Evolutionary conservation across 2,329 filamentous ascomycete species (phyloP).

Genomic region (Stagonosporopsis vannaccii): DNA sequence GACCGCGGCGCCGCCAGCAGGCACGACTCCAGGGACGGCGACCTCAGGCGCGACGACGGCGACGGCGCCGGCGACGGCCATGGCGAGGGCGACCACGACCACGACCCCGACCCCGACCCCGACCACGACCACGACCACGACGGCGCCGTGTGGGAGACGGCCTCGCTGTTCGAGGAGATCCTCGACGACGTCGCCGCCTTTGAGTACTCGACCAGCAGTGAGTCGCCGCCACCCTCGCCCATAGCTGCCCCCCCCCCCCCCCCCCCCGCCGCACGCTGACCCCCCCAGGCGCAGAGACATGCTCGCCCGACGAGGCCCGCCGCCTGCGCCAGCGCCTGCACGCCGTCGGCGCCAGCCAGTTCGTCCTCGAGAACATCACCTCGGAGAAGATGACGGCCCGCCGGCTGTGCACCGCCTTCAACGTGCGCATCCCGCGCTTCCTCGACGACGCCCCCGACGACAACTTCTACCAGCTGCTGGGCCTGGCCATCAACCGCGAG

Average conservation of each 20-base stretch:
- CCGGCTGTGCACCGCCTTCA: constrained; percentile 87
- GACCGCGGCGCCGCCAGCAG: too few relatives aligned
- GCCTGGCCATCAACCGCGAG: constrained; percentile 79
- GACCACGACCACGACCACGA: constrained; percentile 27
- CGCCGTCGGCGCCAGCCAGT: constrained; percentile 77
- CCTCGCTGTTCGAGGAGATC: constrained; percentile 46
- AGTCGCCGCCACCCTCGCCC: background rate
- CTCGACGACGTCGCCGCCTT: constrained; percentile 42
- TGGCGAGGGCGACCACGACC: constrained; percentile 8
- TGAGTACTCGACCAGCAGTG: constrained; percentile 36
- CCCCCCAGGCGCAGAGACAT: constrained; percentile 35
- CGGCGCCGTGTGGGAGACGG: constrained; percentile 41
- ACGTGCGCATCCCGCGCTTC: constrained; percentile 75
- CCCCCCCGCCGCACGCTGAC: background rate
- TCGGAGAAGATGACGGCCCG: constrained; percentile 75
- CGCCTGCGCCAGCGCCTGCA: constrained; percentile 75
- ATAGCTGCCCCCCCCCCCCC: background rate
- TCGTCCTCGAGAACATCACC: constrained; percentile 66
- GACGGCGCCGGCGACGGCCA: constrained; percentile 26
- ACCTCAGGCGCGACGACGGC: background rate
- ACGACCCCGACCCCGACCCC: constrained; percentile 20
- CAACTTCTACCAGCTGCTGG: constrained; percentile 76
- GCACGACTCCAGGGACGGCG: constrained; percentile 11
- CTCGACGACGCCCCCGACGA: constrained; percentile 77
- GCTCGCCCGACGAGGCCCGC: constrained; percentile 63